These are phyloP conservation scores for Picea engelmannii DNA, from an alignment of 83 land plant species.

Conservation along the genomic window DNA sequence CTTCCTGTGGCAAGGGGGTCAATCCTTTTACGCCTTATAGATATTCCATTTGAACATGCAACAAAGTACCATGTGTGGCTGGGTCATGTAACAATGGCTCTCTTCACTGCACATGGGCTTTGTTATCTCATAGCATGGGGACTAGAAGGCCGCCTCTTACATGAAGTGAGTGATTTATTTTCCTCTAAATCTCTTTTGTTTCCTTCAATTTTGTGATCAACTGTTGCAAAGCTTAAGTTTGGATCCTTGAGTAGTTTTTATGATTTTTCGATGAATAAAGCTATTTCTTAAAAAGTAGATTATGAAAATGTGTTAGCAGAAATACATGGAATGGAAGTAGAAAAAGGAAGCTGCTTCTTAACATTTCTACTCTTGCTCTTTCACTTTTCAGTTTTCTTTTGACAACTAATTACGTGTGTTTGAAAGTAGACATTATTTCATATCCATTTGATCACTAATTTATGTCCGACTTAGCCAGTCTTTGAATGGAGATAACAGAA, in stretches of 20 bases:
- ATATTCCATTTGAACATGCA: slow-evolving; percentile 94
- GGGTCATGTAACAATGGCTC: slow-evolving; percentile 86
- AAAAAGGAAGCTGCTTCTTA: not conserved
- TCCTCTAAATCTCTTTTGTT: not conserved
- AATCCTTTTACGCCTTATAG: slow-evolving; percentile 83
- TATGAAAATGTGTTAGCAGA: not conserved
- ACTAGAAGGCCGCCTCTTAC: slow-evolving; percentile 37
- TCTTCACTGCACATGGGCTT: slow-evolving; percentile 68
- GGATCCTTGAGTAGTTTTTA: not conserved
- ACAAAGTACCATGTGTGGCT: slow-evolving; percentile 94
- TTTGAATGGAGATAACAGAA: not conserved
- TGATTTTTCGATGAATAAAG: not conserved
- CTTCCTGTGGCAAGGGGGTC: slow-evolving; percentile 92
- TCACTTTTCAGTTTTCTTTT: not conserved
- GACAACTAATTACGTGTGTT: not conserved
- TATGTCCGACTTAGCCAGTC: no score
- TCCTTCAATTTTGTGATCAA: not conserved
- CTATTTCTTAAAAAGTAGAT: not conserved
- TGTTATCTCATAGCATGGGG: slow-evolving; percentile 55
- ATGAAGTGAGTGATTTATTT: slow-evolving; percentile 42
- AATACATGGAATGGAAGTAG: not conserved
- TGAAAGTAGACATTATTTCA: not conserved
- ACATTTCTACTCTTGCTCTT: not conserved
- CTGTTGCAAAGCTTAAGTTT: not conserved
- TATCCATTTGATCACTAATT: not conserved